A percentile compares a stretch with the other conserved stretches of the same genome.
Conservation (phyloP, 2,329 filamentous ascomycete genomes). For the Harringtonia aguacate region DNA sequence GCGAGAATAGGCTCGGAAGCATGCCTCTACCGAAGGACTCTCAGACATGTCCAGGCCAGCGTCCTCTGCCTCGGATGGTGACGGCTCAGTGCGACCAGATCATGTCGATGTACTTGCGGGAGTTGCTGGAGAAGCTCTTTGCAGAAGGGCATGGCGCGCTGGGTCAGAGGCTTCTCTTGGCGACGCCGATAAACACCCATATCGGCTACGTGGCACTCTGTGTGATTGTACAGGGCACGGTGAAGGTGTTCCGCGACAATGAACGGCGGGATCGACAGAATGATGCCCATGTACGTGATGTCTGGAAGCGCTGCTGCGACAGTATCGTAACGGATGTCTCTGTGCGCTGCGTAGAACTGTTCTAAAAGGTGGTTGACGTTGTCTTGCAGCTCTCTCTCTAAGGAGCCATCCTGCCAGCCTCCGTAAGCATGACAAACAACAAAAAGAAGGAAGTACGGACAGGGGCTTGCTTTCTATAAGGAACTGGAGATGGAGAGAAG, state of each 20-base stretch:
- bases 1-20: too few relatives aligned
- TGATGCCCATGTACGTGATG: conserved; percentile 2
- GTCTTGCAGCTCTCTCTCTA: too few relatives aligned
- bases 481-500: too few relatives aligned
- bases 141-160: not conserved
- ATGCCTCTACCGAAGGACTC: not conserved
- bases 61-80: conserved; percentile 9
- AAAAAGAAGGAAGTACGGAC: too few relatives aligned
- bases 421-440: too few relatives aligned
- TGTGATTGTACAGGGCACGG: conserved; percentile 6
- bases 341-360: too few relatives aligned
- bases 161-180: conserved; percentile 1
- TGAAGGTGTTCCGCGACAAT: conserved; percentile 8
- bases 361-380: too few relatives aligned
- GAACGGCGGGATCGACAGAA: conserved; percentile 9
- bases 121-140: conserved; percentile 6
- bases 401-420: too few relatives aligned
- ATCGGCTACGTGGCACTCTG: conserved; percentile 8
- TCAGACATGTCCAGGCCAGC: not conserved
- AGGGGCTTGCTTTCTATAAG: too few relatives aligned
- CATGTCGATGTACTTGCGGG: conserved; percentile 3
- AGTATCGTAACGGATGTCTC: too few relatives aligned
- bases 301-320: too few relatives aligned
- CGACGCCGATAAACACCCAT: conserved; percentile 1
- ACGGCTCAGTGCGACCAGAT: conserved; percentile 9